Conservation (phyloP, 2,329 filamentous ascomycete species). For the Diaporthe helianthi region DNA sequence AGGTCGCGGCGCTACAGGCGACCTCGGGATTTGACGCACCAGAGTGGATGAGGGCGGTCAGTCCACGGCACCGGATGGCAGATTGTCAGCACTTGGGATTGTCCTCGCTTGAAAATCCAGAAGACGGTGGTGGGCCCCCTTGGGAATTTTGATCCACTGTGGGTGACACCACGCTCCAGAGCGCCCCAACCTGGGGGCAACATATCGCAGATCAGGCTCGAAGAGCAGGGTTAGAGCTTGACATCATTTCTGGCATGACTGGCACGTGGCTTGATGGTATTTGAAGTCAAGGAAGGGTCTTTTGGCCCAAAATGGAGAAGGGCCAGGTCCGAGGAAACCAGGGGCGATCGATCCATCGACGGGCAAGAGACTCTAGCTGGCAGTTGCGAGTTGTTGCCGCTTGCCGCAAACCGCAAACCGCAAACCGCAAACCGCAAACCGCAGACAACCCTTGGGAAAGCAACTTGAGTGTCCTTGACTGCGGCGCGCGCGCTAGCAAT, state of each 20-base stretch:
- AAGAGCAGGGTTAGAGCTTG: constrained; percentile 19
- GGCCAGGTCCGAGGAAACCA: constrained; percentile 2
- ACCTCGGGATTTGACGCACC: constrained; percentile 17
- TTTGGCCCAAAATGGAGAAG: constrained; percentile 12
- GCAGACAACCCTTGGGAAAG: no score
- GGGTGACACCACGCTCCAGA: constrained; percentile 14
- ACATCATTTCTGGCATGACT: constrained; percentile 27
- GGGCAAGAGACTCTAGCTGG: neutral
- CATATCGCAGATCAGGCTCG: constrained; percentile 24
- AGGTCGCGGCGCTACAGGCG: neutral
- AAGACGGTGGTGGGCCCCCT: constrained; percentile 15
- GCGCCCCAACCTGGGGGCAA: constrained; percentile 23
- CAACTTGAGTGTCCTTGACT: no score
- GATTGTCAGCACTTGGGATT: neutral
- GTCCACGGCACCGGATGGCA: constrained; percentile 3
- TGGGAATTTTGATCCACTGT: constrained; percentile 14
- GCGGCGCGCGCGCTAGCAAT: constrained; percentile 14
- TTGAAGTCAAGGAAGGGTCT: constrained; percentile 14
- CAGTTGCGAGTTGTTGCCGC: neutral
- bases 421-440: no score
- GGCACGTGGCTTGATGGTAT: constrained; percentile 26
- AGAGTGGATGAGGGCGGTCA: constrained; percentile 12
- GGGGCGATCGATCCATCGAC: constrained; percentile 15
- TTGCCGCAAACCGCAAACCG: constrained; percentile 5
- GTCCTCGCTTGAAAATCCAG: constrained; percentile 24